These are phyloP conservation scores for Aquilaria sinensis DNA, from an alignment of 345 rosid genomes.

Conservation along the genomic window DNA sequence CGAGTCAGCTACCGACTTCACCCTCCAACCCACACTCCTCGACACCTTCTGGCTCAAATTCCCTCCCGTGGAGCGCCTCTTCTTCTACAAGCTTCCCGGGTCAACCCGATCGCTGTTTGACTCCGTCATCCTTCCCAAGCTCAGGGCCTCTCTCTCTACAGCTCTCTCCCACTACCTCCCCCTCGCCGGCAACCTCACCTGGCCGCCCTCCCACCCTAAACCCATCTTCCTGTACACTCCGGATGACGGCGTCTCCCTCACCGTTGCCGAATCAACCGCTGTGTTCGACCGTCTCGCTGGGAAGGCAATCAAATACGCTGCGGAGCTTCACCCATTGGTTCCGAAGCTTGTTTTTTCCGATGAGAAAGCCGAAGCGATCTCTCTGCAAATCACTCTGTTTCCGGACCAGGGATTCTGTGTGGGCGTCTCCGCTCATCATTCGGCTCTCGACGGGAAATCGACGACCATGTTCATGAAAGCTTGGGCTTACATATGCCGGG, in stretches of 20 bases:
- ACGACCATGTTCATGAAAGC: slow-evolving; percentile 21
- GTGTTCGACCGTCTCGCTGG: slow-evolving; percentile 22
- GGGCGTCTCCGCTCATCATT: slow-evolving; percentile 21
- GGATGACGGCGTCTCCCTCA: slow-evolving; percentile 7
- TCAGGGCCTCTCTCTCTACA: slow-evolving; percentile 21
- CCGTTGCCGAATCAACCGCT: slow-evolving; percentile 10
- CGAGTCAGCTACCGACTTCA: slow-evolving; percentile 12
- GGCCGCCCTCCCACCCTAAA: not conserved
- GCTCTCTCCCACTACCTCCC: slow-evolving; percentile 24
- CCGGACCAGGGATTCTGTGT: slow-evolving; percentile 26
- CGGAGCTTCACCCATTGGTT: slow-evolving; percentile 17
- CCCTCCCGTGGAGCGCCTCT: slow-evolving; percentile 22
- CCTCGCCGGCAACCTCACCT: slow-evolving; percentile 10
- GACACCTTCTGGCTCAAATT: slow-evolving; percentile 25
- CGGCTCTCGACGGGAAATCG: slow-evolving; percentile 22
- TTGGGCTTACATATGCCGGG: slow-evolving; percentile 30
- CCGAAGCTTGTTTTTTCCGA: slow-evolving; percentile 16
- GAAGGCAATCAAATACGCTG: not conserved
- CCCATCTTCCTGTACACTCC: slow-evolving; percentile 11
- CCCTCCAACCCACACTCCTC: slow-evolving; percentile 24
- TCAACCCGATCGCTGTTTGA: slow-evolving; percentile 14
- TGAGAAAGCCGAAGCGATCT: slow-evolving; percentile 6
- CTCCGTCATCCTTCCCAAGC: slow-evolving; percentile 24
- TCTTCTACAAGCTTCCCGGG: slow-evolving; percentile 25
- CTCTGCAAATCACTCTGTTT: slow-evolving; percentile 31